Percentiles rank a stretch among this genome's conserved stretches.
phyloP scores from a whole-genome alignment of 148 eudicot species.

The Pouteria glomerata region DNA sequence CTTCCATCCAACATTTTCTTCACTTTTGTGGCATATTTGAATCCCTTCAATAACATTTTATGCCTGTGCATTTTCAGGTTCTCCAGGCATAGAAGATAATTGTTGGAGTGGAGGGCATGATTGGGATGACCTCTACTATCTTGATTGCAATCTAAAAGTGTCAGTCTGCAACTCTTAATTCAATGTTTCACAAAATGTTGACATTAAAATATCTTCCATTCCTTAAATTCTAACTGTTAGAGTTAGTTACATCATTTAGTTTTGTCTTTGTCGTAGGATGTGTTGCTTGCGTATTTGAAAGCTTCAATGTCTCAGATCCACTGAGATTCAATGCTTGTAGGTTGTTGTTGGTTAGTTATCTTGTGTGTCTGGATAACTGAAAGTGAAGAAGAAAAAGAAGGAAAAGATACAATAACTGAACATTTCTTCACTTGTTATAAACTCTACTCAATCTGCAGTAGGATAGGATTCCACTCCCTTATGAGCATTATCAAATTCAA shows the following conservation, averaged over 20 bases:
- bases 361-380: neutral
- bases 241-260: neutral
- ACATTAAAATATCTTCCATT: slow-evolving; percentile 1
- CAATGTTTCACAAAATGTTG: neutral
- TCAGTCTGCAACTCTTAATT: slow-evolving; percentile 3
- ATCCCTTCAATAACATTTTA: slow-evolving; percentile 6
- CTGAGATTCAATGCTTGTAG: neutral
- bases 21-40: neutral
- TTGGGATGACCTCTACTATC: slow-evolving; percentile 19
- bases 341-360: slow-evolving; percentile 4
- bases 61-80: slow-evolving; percentile 20
- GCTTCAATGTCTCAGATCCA: neutral
- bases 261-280: neutral
- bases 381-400: slow-evolving; percentile 6
- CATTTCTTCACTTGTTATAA: too few species aligned
- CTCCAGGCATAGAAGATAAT: slow-evolving; percentile 24
- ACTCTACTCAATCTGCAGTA: too few species aligned
- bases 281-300: neutral
- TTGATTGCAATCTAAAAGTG: slow-evolving; percentile 9
- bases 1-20: neutral
- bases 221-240: slow-evolving; percentile 6
- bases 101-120: slow-evolving; percentile 27
- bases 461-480: too few species aligned
- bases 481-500: too few species aligned
- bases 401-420: too few species aligned